A percentile compares a stretch with the other conserved stretches of the same genome.
Evolutionary conservation across 2,329 filamentous ascomycete genomes (phyloP).

Genomic region (Sordariomycetes sp.): DNA sequence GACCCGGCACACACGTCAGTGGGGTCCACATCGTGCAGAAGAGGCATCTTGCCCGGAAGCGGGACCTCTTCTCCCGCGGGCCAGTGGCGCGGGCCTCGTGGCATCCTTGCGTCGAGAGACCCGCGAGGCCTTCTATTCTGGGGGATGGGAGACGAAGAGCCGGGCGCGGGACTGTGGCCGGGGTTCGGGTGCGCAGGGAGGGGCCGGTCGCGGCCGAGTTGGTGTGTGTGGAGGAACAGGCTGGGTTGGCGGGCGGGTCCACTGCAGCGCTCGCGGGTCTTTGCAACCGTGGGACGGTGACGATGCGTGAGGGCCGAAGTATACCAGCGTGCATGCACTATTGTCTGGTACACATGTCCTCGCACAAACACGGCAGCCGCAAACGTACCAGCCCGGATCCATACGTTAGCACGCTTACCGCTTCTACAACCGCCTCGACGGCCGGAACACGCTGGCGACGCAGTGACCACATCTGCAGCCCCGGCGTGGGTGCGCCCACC

Average conservation of each 20-base stretch:
- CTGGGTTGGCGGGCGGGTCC: background rate
- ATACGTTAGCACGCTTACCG: background rate
- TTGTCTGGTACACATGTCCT: background rate
- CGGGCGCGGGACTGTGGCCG: background rate
- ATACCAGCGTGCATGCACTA: background rate
- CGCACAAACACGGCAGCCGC: background rate
- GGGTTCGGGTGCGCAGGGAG: background rate
- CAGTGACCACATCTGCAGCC: conserved; percentile 1
- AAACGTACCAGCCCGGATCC: background rate
- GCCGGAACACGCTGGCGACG: no score
- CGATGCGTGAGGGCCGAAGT: background rate
- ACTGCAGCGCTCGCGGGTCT: background rate
- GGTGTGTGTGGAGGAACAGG: background rate
- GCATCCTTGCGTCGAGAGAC: background rate
- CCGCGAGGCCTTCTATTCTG: background rate
- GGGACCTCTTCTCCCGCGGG: background rate
- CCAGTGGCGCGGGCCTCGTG: background rate
- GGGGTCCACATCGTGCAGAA: background rate
- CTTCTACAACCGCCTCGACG: no score
- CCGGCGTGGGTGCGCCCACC: conserved; percentile 4
- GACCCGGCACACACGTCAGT: background rate
- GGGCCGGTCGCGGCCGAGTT: background rate
- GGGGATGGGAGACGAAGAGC: background rate
- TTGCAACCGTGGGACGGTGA: background rate
- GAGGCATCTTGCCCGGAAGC: background rate